Percentiles rank a stretch among this genome's conserved stretches.
Conservation (phyloP, 768 basidiomycete genomes). For the Tulasnella sp. region DNA sequence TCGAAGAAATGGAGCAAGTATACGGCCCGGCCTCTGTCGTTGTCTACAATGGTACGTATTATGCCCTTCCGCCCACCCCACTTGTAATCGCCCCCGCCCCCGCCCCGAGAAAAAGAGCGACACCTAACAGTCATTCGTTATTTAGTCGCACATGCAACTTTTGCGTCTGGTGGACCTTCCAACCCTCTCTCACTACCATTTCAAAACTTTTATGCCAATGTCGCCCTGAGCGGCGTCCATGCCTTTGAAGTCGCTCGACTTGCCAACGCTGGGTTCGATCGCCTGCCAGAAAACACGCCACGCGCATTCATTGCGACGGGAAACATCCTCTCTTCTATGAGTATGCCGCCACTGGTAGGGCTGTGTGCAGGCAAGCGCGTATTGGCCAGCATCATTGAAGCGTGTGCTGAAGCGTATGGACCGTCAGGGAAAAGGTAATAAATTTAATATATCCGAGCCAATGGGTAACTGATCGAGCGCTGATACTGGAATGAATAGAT, state of each 20-base stretch:
- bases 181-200: slow-evolving; percentile 12
- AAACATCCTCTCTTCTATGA: slow-evolving; percentile 8
- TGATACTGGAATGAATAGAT: not conserved
- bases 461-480: not conserved
- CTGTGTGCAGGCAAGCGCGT: slow-evolving; percentile 15
- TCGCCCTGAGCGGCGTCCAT: slow-evolving; percentile 14
- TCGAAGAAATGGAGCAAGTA: slow-evolving; percentile 6
- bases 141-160: not conserved
- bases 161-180: slow-evolving; percentile 5
- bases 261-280: slow-evolving; percentile 22
- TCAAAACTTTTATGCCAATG: not conserved
- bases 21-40: slow-evolving; percentile 17
- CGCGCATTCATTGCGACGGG: slow-evolving; percentile 17
- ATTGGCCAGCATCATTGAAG: slow-evolving; percentile 12
- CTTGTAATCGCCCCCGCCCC: not conserved
- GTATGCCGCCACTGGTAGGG: not conserved
- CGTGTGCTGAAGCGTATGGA: slow-evolving; percentile 14
- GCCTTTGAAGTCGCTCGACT: slow-evolving; percentile 18
- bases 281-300: not conserved
- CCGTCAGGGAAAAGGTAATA: slow-evolving; percentile 20
- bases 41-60: slow-evolving; percentile 18
- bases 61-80: not conserved
- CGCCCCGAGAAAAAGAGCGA: not conserved
- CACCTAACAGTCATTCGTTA: not conserved
- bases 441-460: not conserved